Percentiles rank a stretch among this genome's conserved stretches.
Evolutionary conservation across 2,329 filamentous ascomycete species (phyloP).

Genomic region (Ophiocordyceps camponoti-rufipedis): DNA sequence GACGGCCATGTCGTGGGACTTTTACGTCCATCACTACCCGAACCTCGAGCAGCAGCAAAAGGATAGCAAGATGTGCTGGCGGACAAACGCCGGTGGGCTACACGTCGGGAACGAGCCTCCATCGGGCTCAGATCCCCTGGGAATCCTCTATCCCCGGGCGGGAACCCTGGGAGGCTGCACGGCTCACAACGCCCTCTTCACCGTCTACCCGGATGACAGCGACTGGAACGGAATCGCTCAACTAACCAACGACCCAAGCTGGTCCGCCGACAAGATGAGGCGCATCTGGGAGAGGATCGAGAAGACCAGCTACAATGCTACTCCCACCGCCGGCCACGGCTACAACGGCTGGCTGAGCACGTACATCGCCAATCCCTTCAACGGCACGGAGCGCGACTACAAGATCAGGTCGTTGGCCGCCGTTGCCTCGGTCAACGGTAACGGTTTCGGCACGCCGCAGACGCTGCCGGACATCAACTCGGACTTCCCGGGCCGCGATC

Average conservation of each 20-base stretch:
- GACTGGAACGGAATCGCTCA: slow-evolving; percentile 40
- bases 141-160: slow-evolving; percentile 27
- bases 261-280: slow-evolving; percentile 40
- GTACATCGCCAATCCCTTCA: slow-evolving; percentile 31
- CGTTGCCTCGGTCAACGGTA: slow-evolving; percentile 10
- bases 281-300: slow-evolving; percentile 39
- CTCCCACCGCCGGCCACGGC: slow-evolving; percentile 27
- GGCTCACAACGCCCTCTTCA: slow-evolving; percentile 42
- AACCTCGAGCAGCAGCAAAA: slow-evolving; percentile 30
- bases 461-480: slow-evolving; percentile 27
- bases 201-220: slow-evolving; percentile 37
- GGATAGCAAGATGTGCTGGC: slow-evolving; percentile 41
- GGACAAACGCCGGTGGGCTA: slow-evolving; percentile 26
- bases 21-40: slow-evolving; percentile 43
- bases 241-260: slow-evolving; percentile 41
- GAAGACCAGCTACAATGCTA: slow-evolving; percentile 26
- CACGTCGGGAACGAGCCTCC: slow-evolving; percentile 26
- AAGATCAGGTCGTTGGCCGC: slow-evolving; percentile 22
- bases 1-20: slow-evolving; percentile 38
- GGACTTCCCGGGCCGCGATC: slow-evolving; percentile 23
- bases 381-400: slow-evolving; percentile 19
- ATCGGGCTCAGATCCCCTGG: slow-evolving; percentile 18
- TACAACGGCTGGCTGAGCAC: slow-evolving; percentile 36
- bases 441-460: slow-evolving; percentile 5
- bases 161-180: slow-evolving; percentile 31